Evolutionary conservation across 768 basidiomycete species (phyloP).

Genomic region (Artomyces pyxidatus): DNA sequence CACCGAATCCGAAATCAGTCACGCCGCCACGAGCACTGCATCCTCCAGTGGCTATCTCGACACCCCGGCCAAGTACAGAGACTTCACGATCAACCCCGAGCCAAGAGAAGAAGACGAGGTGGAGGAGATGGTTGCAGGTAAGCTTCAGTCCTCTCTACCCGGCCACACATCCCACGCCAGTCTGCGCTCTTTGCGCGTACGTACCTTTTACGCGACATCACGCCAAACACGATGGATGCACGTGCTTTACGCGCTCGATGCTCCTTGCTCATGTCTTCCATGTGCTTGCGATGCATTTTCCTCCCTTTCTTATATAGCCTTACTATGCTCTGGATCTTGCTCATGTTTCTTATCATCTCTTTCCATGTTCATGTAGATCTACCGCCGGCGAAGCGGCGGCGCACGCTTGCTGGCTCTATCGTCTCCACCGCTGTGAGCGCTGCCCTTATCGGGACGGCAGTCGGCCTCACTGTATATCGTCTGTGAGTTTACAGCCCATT

Average conservation of each 20-base stretch:
- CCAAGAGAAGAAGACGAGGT: conserved; percentile 29
- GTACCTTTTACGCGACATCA: neutral
- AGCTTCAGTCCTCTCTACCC: conserved; percentile 12
- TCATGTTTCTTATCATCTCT: conserved; percentile 20
- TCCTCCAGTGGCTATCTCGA: conserved; percentile 61
- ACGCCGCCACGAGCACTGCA: conserved; percentile 40
- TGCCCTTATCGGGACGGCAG: conserved; percentile 79
- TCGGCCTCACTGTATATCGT: conserved; percentile 80
- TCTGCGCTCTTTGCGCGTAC: neutral
- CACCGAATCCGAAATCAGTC: conserved; percentile 45
- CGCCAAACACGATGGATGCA: conserved; percentile 1
- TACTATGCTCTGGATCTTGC: conserved; percentile 10
- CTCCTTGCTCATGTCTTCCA: conserved; percentile 13
- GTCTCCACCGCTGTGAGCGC: conserved; percentile 80
- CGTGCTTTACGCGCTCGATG: conserved; percentile 9
- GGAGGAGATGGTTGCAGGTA: conserved; percentile 40
- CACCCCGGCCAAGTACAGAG: conserved; percentile 56
- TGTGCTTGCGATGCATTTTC: conserved; percentile 21
- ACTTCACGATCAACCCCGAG: conserved; percentile 22
- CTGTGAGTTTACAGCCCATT: conserved; percentile 43
- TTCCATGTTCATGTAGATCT: conserved; percentile 46
- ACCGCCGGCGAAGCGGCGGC: conserved; percentile 70
- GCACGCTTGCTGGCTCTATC: conserved; percentile 74
- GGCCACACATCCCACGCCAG: neutral
- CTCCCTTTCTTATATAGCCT: conserved; percentile 37